These are phyloP conservation scores for Plasmodium inui DNA, from an alignment of 169 alveolate species.

Conservation along the genomic window DNA sequence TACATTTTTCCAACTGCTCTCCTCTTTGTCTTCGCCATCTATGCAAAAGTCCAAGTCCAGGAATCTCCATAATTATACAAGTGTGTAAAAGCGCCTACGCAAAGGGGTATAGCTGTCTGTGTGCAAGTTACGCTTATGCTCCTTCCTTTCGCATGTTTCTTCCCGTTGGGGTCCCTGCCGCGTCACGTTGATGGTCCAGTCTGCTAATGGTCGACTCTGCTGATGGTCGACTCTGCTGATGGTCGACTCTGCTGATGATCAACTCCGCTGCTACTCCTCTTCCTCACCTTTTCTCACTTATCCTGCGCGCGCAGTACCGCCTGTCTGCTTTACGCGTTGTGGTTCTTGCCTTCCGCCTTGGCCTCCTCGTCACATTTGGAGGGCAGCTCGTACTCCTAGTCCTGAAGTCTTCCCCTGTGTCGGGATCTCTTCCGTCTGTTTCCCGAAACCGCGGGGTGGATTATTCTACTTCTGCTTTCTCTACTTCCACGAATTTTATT, in stretches of 20 bases:
- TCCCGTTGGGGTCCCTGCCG: neutral
- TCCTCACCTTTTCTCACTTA: neutral
- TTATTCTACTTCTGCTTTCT: neutral
- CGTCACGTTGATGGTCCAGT: neutral
- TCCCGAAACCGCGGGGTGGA: neutral
- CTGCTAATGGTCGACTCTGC: no score
- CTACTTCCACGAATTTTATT: no score
- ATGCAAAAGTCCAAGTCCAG: conserved; percentile 10
- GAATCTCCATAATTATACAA: conserved; percentile 48
- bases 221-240: no score
- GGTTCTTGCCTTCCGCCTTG: neutral
- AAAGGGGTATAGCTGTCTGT: neutral
- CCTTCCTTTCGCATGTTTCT: neutral
- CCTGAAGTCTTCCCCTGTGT: neutral
- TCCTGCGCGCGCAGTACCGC: neutral
- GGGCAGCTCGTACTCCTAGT: neutral
- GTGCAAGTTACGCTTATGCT: neutral
- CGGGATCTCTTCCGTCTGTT: neutral
- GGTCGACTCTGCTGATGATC: neutral
- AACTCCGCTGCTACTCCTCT: no score
- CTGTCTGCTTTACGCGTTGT: neutral
- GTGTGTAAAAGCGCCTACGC: neutral
- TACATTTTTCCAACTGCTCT: neutral
- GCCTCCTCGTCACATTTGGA: neutral
- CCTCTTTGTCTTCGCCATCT: conserved; percentile 35